Percentiles rank a stretch among this genome's conserved stretches.
Conservation (phyloP, 345 rosid species). For the Lenwebbia sp. region DNA sequence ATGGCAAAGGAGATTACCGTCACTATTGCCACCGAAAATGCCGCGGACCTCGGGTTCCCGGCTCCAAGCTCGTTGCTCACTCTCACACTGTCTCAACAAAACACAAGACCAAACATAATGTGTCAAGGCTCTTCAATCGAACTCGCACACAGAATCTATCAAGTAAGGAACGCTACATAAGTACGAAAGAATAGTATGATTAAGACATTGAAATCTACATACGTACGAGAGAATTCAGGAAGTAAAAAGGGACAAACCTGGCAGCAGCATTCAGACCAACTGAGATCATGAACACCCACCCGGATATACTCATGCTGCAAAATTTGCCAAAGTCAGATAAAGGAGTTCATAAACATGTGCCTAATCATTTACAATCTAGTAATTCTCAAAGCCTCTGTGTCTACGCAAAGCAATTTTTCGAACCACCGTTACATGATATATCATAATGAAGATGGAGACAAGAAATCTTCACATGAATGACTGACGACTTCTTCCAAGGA, state of each 20-base stretch:
- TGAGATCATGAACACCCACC: conserved; percentile 64
- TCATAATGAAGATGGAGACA: background rate
- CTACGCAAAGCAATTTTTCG: background rate
- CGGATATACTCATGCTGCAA: conserved; percentile 52
- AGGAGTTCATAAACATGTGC: background rate
- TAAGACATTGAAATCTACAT: background rate
- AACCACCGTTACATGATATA: background rate
- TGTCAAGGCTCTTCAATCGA: background rate
- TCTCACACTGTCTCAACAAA: conserved; percentile 38
- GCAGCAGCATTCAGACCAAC: conserved; percentile 73
- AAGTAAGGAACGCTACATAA: too few species aligned
- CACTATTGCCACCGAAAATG: conserved; percentile 48
- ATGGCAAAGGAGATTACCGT: conserved; percentile 30
- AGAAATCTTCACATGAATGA: background rate
- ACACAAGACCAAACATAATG: background rate
- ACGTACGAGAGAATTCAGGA: background rate
- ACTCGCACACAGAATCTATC: background rate
- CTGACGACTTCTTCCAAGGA: background rate
- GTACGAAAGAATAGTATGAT: too few species aligned
- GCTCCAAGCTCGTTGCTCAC: conserved; percentile 84
- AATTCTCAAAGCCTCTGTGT: background rate
- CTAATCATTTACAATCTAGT: background rate
- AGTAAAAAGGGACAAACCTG: conserved; percentile 19
- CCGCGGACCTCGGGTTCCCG: conserved; percentile 54
- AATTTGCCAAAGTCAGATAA: background rate